Conservation (phyloP, 2,329 filamentous ascomycete genomes). For the Tolypocladium nubicola region DNA sequence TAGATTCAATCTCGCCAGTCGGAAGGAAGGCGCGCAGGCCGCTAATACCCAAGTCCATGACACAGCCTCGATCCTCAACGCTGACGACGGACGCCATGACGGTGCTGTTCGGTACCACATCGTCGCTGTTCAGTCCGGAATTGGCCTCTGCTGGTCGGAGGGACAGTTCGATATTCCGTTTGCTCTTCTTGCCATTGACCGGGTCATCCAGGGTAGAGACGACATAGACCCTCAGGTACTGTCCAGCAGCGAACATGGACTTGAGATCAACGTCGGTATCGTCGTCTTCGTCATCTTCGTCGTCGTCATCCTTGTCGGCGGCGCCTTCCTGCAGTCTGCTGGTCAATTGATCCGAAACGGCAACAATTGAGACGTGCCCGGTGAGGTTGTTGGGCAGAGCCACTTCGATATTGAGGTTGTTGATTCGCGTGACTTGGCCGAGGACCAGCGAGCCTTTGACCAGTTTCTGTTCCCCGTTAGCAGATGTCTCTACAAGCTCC, state of each 20-base stretch:
- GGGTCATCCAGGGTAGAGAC: constrained; percentile 63
- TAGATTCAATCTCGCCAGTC: constrained; percentile 65
- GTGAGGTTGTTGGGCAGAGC: constrained; percentile 86
- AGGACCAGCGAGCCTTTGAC: constrained; percentile 79
- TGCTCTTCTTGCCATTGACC: constrained; percentile 55
- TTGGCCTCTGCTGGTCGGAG: constrained; percentile 73
- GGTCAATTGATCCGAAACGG: constrained; percentile 74
- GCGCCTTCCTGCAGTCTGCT: constrained; percentile 62
- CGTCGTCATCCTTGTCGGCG: constrained; percentile 42
- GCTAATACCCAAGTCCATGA: constrained; percentile 82
- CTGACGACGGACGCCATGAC: constrained; percentile 83
- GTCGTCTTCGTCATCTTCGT: constrained; percentile 31
- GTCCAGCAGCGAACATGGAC: constrained; percentile 67
- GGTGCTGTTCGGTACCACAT: constrained; percentile 63
- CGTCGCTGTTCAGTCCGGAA: constrained; percentile 58
- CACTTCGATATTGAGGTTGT: constrained; percentile 65
- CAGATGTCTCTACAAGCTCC: background rate
- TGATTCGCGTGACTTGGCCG: constrained; percentile 76
- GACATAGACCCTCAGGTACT: constrained; percentile 81
- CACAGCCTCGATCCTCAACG: constrained; percentile 88
- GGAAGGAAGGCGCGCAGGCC: constrained; percentile 74
- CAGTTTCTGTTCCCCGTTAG: constrained; percentile 50
- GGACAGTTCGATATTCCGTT: constrained; percentile 78
- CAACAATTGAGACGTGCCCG: constrained; percentile 83
- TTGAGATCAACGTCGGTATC: constrained; percentile 59